These are phyloP conservation scores for Epichloe elymi DNA, from an alignment of 2,329 filamentous ascomycete genomes.

Conservation along the genomic window DNA sequence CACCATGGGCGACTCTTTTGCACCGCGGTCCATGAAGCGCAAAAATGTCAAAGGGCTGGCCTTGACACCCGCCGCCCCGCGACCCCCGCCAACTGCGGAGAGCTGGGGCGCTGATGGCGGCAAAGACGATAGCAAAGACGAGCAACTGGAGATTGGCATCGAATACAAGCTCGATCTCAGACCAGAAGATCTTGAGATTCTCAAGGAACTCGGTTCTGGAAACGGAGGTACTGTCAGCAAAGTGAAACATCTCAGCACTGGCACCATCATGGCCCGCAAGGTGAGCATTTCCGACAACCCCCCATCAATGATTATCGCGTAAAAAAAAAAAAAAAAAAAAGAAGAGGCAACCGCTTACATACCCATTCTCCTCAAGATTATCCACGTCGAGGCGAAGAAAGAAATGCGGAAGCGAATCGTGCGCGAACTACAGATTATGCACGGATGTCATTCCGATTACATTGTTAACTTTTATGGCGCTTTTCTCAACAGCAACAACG, in stretches of 20 bases:
- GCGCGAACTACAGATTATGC: slow-evolving; percentile 94
- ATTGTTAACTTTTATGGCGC: slow-evolving; percentile 98
- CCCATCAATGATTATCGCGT: background rate
- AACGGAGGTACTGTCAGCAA: slow-evolving; percentile 99
- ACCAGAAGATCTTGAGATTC: slow-evolving; percentile 80
- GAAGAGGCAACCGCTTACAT: background rate
- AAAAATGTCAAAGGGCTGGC: slow-evolving; percentile 98
- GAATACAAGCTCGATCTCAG: slow-evolving; percentile 90
- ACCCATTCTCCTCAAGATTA: slow-evolving; percentile 47
- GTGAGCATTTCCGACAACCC: slow-evolving; percentile 30
- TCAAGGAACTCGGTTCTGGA: slow-evolving; percentile 89
- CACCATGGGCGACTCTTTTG: slow-evolving; percentile 49
- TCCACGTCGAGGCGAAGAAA: slow-evolving; percentile 95
- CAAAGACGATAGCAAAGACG: slow-evolving; percentile 44
- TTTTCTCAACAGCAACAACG: slow-evolving; percentile 90
- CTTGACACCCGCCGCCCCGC: slow-evolving; percentile 65
- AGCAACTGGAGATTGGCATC: slow-evolving; percentile 81
- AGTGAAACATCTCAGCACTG: slow-evolving; percentile 86
- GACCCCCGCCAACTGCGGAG: slow-evolving; percentile 58
- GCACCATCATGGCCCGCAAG: slow-evolving; percentile 96
- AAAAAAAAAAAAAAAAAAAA: too few relatives aligned
- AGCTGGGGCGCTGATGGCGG: slow-evolving; percentile 47
- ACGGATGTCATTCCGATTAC: slow-evolving; percentile 90
- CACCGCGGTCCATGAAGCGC: slow-evolving; percentile 81
- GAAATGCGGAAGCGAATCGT: slow-evolving; percentile 96